Percentiles rank a stretch among this genome's conserved stretches.
These are phyloP conservation scores for Lavandula angustifolia DNA, from an alignment of 257 asterid species.

Conservation along the genomic window DNA sequence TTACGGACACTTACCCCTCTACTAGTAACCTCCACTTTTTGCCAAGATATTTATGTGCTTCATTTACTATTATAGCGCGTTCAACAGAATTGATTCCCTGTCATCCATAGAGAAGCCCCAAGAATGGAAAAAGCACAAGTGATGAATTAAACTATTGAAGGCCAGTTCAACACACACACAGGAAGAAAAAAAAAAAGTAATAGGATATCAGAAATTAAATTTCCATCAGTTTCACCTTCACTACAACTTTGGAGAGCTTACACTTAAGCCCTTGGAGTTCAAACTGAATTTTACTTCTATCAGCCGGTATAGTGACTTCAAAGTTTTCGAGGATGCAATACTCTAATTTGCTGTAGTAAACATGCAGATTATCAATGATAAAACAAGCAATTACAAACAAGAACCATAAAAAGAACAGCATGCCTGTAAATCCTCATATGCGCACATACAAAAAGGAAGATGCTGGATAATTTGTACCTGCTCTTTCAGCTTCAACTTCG, in stretches of 20 bases:
- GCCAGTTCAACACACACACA: constrained; percentile 4
- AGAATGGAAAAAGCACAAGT: neutral
- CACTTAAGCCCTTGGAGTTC: constrained; percentile 61
- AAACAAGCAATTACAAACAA: constrained; percentile 11
- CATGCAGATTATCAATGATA: constrained; percentile 11
- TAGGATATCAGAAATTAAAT: constrained; percentile 17
- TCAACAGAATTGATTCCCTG: constrained; percentile 88
- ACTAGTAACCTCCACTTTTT: constrained; percentile 65
- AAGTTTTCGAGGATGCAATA: constrained; percentile 55
- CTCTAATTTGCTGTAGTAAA: constrained; percentile 63
- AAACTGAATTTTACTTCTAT: constrained; percentile 64
- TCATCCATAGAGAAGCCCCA: constrained; percentile 26
- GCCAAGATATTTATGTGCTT: constrained; percentile 39
- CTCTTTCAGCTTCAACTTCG: constrained; percentile 66
- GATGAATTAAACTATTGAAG: constrained; percentile 3
- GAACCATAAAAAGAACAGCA: constrained; percentile 15
- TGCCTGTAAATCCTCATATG: constrained; percentile 4
- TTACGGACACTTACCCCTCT: constrained; percentile 67
- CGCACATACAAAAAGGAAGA: constrained; percentile 14
- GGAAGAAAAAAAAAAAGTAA: constrained; percentile 5
- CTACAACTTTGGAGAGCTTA: constrained; percentile 74
- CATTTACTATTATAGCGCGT: constrained; percentile 71
- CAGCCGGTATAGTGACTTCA: constrained; percentile 52
- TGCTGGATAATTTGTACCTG: constrained; percentile 41
- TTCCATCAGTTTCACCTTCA: constrained; percentile 60